These are phyloP conservation scores for Phaeosphaeriaceae sp. DNA, from an alignment of 2,329 filamentous ascomycete genomes.

Conservation along the genomic window DNA sequence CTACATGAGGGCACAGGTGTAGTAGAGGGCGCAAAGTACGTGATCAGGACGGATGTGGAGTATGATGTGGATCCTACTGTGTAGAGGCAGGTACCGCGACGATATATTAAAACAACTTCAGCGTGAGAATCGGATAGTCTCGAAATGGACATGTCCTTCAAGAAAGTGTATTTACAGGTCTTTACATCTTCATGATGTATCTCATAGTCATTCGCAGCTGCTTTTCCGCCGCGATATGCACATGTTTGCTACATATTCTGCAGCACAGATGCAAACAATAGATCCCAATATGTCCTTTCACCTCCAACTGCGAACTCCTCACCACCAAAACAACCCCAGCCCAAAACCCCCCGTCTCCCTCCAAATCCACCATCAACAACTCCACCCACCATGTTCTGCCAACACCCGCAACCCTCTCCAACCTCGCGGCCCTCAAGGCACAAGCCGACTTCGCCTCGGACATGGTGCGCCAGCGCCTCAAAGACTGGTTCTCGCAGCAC, in stretches of 20 bases:
- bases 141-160: neutral
- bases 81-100: neutral
- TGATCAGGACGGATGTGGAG: slow-evolving; percentile 74
- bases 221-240: neutral
- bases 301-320: neutral
- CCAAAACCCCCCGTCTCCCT: neutral
- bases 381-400: neutral
- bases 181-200: neutral
- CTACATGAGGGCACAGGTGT: slow-evolving; percentile 76
- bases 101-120: neutral
- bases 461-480: neutral
- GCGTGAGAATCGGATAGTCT: neutral
- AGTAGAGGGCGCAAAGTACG: slow-evolving; percentile 70
- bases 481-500: neutral
- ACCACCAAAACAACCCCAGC: neutral
- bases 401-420: neutral
- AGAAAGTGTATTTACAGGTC: neutral
- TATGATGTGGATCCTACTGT: slow-evolving; percentile 63
- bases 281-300: no score
- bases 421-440: neutral
- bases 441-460: neutral
- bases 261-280: no score
- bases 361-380: neutral
- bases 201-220: neutral
- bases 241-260: no score